Evolutionary conservation across 1,284 basidiomycete genomes (phyloP).

Genomic region (Trametes hirsuta): DNA sequence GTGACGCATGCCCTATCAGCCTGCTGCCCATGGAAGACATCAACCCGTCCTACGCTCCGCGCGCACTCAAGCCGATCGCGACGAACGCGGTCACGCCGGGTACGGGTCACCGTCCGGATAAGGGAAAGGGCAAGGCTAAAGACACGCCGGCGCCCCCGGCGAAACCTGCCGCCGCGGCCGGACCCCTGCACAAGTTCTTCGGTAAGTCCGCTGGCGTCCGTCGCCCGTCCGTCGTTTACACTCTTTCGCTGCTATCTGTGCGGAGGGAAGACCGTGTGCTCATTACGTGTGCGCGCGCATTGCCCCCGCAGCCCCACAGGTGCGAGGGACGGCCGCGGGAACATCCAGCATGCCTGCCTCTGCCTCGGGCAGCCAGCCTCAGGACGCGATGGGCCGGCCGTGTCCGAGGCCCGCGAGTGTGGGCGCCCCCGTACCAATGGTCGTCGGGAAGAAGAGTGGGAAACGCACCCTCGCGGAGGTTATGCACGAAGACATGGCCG

Average conservation of each 20-base stretch:
- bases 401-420: slow-evolving; percentile 9
- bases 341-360: slow-evolving; percentile 12
- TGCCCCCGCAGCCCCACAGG: slow-evolving; percentile 45
- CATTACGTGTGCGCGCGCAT: slow-evolving; percentile 31
- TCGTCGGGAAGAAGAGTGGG: slow-evolving; percentile 65
- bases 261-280: slow-evolving; percentile 11
- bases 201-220: slow-evolving; percentile 44
- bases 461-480: slow-evolving; percentile 72
- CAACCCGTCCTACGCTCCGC: slow-evolving; percentile 70
- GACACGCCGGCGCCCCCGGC: slow-evolving; percentile 21
- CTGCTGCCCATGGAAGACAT: slow-evolving; percentile 77
- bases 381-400: background rate
- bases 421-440: slow-evolving; percentile 18
- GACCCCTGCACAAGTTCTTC: slow-evolving; percentile 62
- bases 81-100: slow-evolving; percentile 36
- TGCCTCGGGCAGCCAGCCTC: background rate
- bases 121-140: slow-evolving; percentile 44
- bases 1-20: slow-evolving; percentile 81
- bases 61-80: slow-evolving; percentile 42
- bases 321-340: slow-evolving; percentile 42
- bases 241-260: slow-evolving; percentile 2
- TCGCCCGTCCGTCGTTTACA: slow-evolving; percentile 11
- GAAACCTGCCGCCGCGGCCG: slow-evolving; percentile 39
- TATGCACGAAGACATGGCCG: slow-evolving; percentile 62
- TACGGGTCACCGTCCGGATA: slow-evolving; percentile 29